Evolutionary conservation across 1,139 yeast genomes (phyloP), one percentile per base, ranked within the genome.

Genomic region (Magnusiomyces suaveolens): DNA sequence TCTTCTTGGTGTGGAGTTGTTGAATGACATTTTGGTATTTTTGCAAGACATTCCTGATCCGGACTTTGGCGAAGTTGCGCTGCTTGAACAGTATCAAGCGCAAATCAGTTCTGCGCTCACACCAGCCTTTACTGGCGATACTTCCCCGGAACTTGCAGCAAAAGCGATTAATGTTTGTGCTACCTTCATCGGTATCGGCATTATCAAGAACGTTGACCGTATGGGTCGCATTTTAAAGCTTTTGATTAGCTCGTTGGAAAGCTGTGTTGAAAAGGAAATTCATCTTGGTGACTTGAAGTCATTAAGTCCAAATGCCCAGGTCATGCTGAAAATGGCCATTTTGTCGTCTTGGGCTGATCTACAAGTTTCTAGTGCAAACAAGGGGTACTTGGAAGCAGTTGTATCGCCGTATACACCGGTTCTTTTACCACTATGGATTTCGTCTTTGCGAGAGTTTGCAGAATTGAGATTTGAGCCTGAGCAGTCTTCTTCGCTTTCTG

Each of bases 81-180:
- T 89, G 14, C 73, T 92, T 56, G 96, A 87, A 62, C 97, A 89
- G 68, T 95, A 87, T 63, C 97, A 92, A 64, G 97, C 97, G 0
- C 97, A 89, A 63, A 86, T 92, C 20, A 84, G 88, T 14, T 84
- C 96, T 59, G 95, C 97, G 0, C 75, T 92, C 57, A 79, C 89
- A 51, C 96, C 97, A 0, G 88, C 95, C n/a, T 92, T 92, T 69
- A 78, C 79, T 46, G 74, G 78, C 1, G 89, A 83, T 29, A 83
- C 89, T 54, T 83, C 85, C 26, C 80, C 94, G 0, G 79, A 79
- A 49, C 79, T 88, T 0, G 89, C 94, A 2, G 81, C 87, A 21
- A 80, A 80, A 57, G 96, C 96, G 0, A 80, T 90, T 48, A 79
- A 80, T 51, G 87, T 89, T 1, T 82, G 88, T 48, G 90, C 96